Conservation (phyloP, 2,329 filamentous ascomycete species). For the Colletotrichum tropicale region DNA sequence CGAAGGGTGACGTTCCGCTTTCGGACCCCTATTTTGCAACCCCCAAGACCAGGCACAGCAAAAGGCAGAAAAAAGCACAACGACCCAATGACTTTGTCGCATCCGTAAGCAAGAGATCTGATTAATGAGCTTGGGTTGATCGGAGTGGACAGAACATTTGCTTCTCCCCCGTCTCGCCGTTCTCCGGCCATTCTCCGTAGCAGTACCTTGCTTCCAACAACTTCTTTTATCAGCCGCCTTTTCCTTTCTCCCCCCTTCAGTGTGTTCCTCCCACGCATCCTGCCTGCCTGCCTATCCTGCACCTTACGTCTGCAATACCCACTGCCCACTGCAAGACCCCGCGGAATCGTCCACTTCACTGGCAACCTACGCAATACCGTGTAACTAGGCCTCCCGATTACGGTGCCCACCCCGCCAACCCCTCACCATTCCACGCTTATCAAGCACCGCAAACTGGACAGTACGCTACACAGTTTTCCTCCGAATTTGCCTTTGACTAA, state of each 20-base stretch:
- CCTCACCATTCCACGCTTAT: slow-evolving; percentile 19
- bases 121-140: not conserved
- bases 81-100: not conserved
- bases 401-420: slow-evolving; percentile 19
- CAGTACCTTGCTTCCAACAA: not conserved
- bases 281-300: not conserved
- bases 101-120: slow-evolving; percentile 9
- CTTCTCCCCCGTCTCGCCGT: not conserved
- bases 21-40: slow-evolving; percentile 9
- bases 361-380: slow-evolving; percentile 6
- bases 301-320: not conserved
- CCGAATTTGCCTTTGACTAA: slow-evolving; percentile 13
- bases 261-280: not conserved
- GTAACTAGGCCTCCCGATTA: not conserved
- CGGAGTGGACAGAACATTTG: not conserved
- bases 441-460: slow-evolving; percentile 8
- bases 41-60: not conserved
- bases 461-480: slow-evolving; percentile 10
- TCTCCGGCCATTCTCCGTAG: not conserved
- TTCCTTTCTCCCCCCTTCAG: not conserved
- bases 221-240: not conserved
- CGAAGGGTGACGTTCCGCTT: not conserved
- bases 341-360: not conserved
- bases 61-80: not conserved
- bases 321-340: not conserved